phyloP scores from a whole-genome alignment of 345 rosid species.

The Populus pruinosa region DNA sequence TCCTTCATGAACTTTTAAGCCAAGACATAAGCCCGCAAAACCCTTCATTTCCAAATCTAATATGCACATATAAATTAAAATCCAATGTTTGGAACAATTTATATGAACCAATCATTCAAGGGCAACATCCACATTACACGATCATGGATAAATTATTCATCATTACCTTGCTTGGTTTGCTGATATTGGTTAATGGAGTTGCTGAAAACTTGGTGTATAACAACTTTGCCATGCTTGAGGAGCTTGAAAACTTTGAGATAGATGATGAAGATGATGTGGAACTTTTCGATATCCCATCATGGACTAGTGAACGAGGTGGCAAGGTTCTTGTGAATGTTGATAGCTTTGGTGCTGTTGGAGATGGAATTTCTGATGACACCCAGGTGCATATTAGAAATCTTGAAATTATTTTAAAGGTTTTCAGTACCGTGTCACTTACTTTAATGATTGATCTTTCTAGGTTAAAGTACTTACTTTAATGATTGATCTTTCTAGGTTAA shows the following conservation, averaged over 20 bases:
- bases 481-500: neutral
- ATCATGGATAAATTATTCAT: conserved; percentile 52
- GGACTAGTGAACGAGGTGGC: conserved; percentile 54
- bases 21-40: conserved; percentile 58
- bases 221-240: conserved; percentile 46
- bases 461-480: neutral
- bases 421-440: conserved; percentile 5
- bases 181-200: conserved; percentile 48
- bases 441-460: neutral
- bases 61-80: conserved; percentile 48
- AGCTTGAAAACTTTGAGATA: conserved; percentile 50
- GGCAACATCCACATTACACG: conserved; percentile 21
- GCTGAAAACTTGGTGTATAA: conserved; percentile 36
- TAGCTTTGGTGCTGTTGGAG: conserved; percentile 85
- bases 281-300: conserved; percentile 37
- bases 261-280: conserved; percentile 48
- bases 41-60: conserved; percentile 49
- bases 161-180: conserved; percentile 45
- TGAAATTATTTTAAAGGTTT: neutral
- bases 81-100: conserved; percentile 35
- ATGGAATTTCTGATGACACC: conserved; percentile 93
- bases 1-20: conserved; percentile 88
- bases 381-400: conserved; percentile 47
- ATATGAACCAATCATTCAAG: conserved; percentile 41
- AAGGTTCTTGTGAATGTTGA: conserved; percentile 87